Evolutionary conservation across 805 yeast species (phyloP), one percentile per base, ranked within the genome.

Genomic region (Pichia rugopelliculosa): DNA sequence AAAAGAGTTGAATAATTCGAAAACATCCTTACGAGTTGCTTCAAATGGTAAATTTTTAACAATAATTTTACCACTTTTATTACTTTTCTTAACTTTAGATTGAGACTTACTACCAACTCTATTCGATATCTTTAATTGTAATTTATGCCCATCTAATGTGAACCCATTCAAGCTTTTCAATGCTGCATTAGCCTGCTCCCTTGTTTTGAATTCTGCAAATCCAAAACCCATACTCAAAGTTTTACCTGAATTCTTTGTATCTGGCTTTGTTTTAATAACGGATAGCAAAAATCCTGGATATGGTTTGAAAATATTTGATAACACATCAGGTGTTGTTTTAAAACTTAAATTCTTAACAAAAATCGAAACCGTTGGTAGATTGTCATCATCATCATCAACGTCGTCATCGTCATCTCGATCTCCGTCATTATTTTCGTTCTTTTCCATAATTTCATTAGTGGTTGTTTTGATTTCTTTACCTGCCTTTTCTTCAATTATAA

Each of bases 41-140:
- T 93, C 99, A 67, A 93, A 93, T 50, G 99, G 98, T 67, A 93
- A 77, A 70, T 93, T 93, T 82, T 93, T 93, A 65, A 93, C 89
- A 65, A 93, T 84, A 56, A 93, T 84, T 67, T 91, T 91, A 53
- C 80, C 74, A n/a, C 80, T 71, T 53, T 62, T 56, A 20, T 57
- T 55, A 59, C 59, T 23, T 13, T 8, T 25, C 42, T 5, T 66
- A 45, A 4, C 65, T 4, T 25, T 39, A 5, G 12, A 56, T 3
- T 57, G 50, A 11, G 67, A 64, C 40, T 83, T 78, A 56, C 76
- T 79, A n/a, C 59, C 50, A 17, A 55, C 61, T 65, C 97, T 80
- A 52, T 84, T 88, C 0, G 98, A 89, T 38, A 93, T 65, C 68
- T 93, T 93, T 71, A 93, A 73, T 66, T 88, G 95, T 42, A 93